phyloP scores from a whole-genome alignment of 2,329 filamentous ascomycete species.

The Apiospora koreana region DNA sequence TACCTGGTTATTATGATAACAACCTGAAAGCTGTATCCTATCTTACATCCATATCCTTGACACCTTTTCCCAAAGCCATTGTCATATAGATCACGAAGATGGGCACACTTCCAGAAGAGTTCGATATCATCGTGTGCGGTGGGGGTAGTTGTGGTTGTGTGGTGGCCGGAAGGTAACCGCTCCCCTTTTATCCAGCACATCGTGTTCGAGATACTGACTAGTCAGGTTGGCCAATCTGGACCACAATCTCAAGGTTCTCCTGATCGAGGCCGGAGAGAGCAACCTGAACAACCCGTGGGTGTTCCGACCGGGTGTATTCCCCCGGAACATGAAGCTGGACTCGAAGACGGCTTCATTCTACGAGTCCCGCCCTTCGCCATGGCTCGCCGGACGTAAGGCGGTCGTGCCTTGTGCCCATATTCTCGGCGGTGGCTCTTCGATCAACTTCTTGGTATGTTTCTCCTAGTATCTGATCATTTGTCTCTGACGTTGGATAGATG shows the following conservation, averaged over 20 bases:
- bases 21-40: conserved; percentile 7
- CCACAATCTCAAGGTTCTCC: conserved; percentile 66
- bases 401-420: conserved; percentile 76
- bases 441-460: conserved; percentile 70
- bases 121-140: conserved; percentile 78
- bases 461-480: background rate
- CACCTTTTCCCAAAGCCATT: background rate
- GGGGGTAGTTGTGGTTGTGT: conserved; percentile 68
- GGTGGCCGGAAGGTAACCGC: conserved; percentile 53
- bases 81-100: conserved; percentile 21
- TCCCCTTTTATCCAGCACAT: no score
- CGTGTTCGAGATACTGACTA: background rate
- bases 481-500: conserved; percentile 48
- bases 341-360: conserved; percentile 84
- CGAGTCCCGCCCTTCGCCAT: conserved; percentile 73
- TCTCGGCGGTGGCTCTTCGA: conserved; percentile 70
- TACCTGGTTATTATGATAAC: background rate
- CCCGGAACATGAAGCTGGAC: conserved; percentile 73
- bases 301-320: conserved; percentile 74
- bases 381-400: conserved; percentile 69
- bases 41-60: background rate
- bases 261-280: conserved; percentile 35
- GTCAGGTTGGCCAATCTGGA: conserved; percentile 71
- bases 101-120: conserved; percentile 66
- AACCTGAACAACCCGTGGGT: conserved; percentile 78